Percentiles rank a stretch among this genome's conserved stretches.
phyloP scores from a whole-genome alignment of 2,329 filamentous ascomycete genomes.

The Aspergillus versicolor region DNA sequence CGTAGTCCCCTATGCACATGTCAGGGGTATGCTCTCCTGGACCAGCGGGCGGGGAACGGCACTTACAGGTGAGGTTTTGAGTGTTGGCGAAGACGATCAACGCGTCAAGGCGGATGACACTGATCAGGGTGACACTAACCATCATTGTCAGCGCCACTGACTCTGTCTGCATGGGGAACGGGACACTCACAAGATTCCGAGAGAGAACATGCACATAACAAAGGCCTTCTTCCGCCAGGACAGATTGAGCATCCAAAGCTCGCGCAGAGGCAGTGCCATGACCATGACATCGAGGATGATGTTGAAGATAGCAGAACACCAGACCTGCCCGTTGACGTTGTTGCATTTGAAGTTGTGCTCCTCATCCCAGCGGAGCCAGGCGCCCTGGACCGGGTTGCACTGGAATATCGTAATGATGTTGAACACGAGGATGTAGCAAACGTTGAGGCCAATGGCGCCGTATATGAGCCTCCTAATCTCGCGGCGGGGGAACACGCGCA shows the following conservation, averaged over 20 bases:
- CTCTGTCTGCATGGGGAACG: no score
- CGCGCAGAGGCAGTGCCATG: conserved; percentile 29
- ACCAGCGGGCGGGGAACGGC: no score
- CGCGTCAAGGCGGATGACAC: conserved; percentile 44
- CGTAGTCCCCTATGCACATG: conserved; percentile 28
- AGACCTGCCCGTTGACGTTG: conserved; percentile 39
- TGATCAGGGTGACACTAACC: conserved; percentile 45
- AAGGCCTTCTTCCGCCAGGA: conserved; percentile 30
- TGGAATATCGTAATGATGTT: conserved; percentile 38
- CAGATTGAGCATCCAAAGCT: conserved; percentile 28
- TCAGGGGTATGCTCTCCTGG: no score
- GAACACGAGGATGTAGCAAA: conserved; percentile 31
- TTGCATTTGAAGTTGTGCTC: conserved; percentile 35
- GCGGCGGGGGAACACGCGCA: conserved; percentile 42
- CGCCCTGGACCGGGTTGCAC: conserved; percentile 37
- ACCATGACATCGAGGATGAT: conserved; percentile 31
- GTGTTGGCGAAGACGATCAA: conserved; percentile 45
- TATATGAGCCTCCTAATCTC: conserved; percentile 34
- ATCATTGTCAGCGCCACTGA: neutral
- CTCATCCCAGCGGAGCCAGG: conserved; percentile 44
- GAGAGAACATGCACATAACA: conserved; percentile 37
- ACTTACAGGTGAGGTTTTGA: conserved; percentile 39
- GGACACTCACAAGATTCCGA: conserved; percentile 36
- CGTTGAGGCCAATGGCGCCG: conserved; percentile 31
- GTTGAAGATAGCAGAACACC: conserved; percentile 34